Evolutionary conservation across 495 filamentous ascomycete genomes (phyloP), one percentile per base, ranked within the genome.

Genomic region (Podospora bellae-mahoneyi): DNA sequence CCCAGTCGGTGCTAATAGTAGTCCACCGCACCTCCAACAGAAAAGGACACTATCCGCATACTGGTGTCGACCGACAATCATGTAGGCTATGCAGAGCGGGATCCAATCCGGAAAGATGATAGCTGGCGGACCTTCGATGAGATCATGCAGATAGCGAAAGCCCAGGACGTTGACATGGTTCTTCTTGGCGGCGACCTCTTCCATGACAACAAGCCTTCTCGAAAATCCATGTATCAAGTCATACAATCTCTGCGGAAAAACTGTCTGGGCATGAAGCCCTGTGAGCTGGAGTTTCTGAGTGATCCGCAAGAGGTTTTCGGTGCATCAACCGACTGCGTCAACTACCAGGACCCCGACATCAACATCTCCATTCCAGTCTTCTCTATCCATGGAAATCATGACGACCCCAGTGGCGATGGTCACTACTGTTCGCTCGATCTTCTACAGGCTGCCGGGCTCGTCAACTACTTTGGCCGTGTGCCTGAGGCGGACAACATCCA

Each of bases 361-460:
- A 99, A 99, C 72, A 89, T 99, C 68, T 93, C 93, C 15, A 97
- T 97, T 59, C 95, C 95, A 0, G 92, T 99, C 44, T 99, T 99
- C 75, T 96, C 93, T 1, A 99, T 99, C 62, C 95, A 99, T 73
- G 95, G 95, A 32, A 99, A 99, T 75, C 95, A 99, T 80, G 95
- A 99, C 74, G 95, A 99, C 77, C 95, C 95, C 0, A 92, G 92
- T 57, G 95, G 96, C 6, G 93, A 97, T 69, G 96, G 93, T 27
- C 91, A 94, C 77, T 87, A 90, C 63, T 93, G 94, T 67, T 91
- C 93, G 16, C 83, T 99, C 16, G 95, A 99, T 78, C 76, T 99
- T 7, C 86, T 99, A 15, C 93, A 97, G 75, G 87, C 94, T 13
- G 92, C 94, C 0, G 95, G 95, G 1, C 81, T 99, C 0, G 79